Evolutionary conservation across 2,329 filamentous ascomycete species (phyloP).

Genomic region (Pestalotiopsis sp.): DNA sequence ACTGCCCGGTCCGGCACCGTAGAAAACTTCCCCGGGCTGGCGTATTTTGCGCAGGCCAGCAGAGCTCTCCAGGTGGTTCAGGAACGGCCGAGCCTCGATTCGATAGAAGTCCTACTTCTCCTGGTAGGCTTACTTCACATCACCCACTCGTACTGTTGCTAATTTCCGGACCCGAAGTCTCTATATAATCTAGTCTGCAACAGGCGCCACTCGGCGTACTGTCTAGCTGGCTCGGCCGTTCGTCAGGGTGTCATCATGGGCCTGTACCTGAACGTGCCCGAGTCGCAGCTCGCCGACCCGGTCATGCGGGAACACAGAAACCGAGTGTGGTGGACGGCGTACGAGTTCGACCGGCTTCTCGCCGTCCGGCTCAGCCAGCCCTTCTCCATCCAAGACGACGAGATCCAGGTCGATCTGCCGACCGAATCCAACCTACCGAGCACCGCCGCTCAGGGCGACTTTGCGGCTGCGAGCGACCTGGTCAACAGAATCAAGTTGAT

Average conservation of each 20-base stretch:
- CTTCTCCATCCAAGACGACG: slow-evolving; percentile 46
- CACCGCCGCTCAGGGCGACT: slow-evolving; percentile 21
- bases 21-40: slow-evolving; percentile 40
- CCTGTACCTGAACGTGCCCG: slow-evolving; percentile 38
- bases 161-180: slow-evolving; percentile 28
- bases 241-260: slow-evolving; percentile 44
- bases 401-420: slow-evolving; percentile 45
- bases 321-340: slow-evolving; percentile 44
- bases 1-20: slow-evolving; percentile 35
- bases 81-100: slow-evolving; percentile 42
- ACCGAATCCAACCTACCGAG: slow-evolving; percentile 31
- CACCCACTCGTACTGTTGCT: neutral
- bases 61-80: slow-evolving; percentile 37
- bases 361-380: slow-evolving; percentile 49
- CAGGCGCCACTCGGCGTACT: slow-evolving; percentile 42
- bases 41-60: slow-evolving; percentile 42
- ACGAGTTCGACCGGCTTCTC: slow-evolving; percentile 47
- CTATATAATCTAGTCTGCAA: slow-evolving; percentile 46
- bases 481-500: slow-evolving; percentile 40
- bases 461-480: slow-evolving; percentile 31
- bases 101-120: slow-evolving; percentile 43
- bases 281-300: slow-evolving; percentile 39
- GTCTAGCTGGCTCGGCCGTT: slow-evolving; percentile 43
- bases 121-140: slow-evolving; percentile 35
- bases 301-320: slow-evolving; percentile 36